Base-by-base conservation (phyloP, 106 monocot genomes). In the Ottelia alismoides region DNA sequence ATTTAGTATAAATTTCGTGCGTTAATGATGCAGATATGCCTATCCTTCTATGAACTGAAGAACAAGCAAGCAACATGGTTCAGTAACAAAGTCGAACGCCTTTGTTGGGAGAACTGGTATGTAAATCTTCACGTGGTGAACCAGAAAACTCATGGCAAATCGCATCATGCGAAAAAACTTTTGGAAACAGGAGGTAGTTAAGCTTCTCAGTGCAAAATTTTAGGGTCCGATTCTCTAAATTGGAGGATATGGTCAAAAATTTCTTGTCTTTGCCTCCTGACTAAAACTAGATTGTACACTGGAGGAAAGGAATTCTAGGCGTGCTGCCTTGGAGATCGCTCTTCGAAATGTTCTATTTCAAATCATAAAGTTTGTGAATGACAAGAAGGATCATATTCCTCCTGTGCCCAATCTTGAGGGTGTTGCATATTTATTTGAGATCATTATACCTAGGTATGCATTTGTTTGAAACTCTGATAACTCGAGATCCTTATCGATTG, bases 41-140 rank as follows among this genome's bases (percentile, higher is more conserved):
- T 98, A 20, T 98, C 98, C 32, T 98, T 89, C 69, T 89, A 76
- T 32, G 89, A 98, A 70, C 74, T 85, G 44, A 90, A 83, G 61
- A 85, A 76, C 72, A 98, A 82, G 65, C 89, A 90, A 30, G 71
- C 73, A 58, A 68, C 59, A 24, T 89, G 98, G 90, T 98, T 98
- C 30, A 64, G 79, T 52, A 98, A 79, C 76, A 96, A 82, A 76
- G 74, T 51, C 20, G 98, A 98, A 61, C 89, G 79, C 27, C 58
- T 79, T 22, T 76, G 80, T 70, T 98, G 98, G 98, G 89, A 90
- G 54, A 82, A 90, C 1, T 98, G 98, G 98, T 67, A 79, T 55
- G 72, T 98, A 2, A 89, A 85, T 75, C 58, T 98, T 50, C 85
- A 90, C 47, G 61, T 89, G 2, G 5, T 74, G 31, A 70, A 70